Conservation (phyloP, 2,329 filamentous ascomycete species). For the Dichotomopilus funicola region DNA sequence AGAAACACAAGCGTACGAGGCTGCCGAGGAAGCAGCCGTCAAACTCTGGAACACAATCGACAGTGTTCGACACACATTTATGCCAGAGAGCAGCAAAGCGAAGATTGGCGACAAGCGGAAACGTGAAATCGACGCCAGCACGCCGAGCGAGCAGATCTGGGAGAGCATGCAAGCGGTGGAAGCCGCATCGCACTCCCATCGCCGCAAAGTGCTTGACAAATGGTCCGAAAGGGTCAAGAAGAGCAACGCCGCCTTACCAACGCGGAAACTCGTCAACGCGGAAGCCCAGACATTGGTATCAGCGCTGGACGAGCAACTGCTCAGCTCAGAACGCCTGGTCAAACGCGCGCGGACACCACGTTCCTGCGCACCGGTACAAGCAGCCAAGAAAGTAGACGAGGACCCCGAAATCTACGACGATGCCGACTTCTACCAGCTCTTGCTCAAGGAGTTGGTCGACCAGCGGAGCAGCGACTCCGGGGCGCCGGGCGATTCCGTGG, state of each 20-base stretch:
- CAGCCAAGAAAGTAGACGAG: conserved; percentile 48
- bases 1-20: conserved; percentile 53
- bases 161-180: conserved; percentile 63
- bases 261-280: conserved; percentile 47
- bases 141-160: conserved; percentile 64
- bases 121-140: conserved; percentile 44
- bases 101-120: conserved; percentile 58
- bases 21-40: conserved; percentile 78
- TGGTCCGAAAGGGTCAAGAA: conserved; percentile 79
- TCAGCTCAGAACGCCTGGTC: conserved; percentile 58
- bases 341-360: conserved; percentile 64
- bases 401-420: conserved; percentile 77
- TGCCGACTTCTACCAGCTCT: conserved; percentile 85
- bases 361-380: conserved; percentile 69
- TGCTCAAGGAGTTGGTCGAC: conserved; percentile 89
- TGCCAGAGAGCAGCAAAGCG: conserved; percentile 37
- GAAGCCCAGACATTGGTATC: conserved; percentile 57
- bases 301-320: conserved; percentile 62
- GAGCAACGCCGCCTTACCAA: conserved; percentile 48
- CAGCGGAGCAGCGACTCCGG: conserved; percentile 68
- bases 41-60: conserved; percentile 79
- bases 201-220: conserved; percentile 72
- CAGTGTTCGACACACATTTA: conserved; percentile 57
- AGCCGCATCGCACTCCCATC: conserved; percentile 48
- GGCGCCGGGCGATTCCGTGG: conserved; percentile 38